Percentiles rank a stretch among this genome's conserved stretches.
These are phyloP conservation scores for Angomonas deanei DNA, from an alignment of 208 protist species.

Conservation along the genomic window DNA sequence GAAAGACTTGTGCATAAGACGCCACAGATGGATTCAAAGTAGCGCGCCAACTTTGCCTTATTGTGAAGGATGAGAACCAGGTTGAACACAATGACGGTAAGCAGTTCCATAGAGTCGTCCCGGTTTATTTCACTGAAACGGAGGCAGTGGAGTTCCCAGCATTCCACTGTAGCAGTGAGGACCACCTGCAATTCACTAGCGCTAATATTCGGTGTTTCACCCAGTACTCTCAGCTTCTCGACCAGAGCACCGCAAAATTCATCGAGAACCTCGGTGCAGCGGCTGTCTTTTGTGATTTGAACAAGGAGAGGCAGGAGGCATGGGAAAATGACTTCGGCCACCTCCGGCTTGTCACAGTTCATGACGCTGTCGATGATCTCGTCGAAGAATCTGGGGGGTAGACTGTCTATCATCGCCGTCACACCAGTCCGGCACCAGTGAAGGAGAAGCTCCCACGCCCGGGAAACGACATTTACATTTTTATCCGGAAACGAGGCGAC, in stretches of 20 bases:
- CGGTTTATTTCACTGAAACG: conserved; percentile 33
- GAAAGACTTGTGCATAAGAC: conserved; percentile 35
- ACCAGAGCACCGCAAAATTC: conserved; percentile 79
- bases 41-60: conserved; percentile 32
- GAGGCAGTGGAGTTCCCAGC: conserved; percentile 83
- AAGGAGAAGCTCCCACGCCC: conserved; percentile 78
- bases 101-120: conserved; percentile 59
- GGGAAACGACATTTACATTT: conserved; percentile 37
- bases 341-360: conserved; percentile 37
- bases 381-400: conserved; percentile 57
- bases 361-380: conserved; percentile 75
- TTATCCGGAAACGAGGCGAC: conserved; percentile 38
- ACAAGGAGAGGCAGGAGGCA: conserved; percentile 76
- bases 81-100: conserved; percentile 56
- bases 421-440: conserved; percentile 58
- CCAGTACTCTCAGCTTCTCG: conserved; percentile 42
- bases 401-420: conserved; percentile 42
- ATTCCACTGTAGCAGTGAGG: conserved; percentile 51
- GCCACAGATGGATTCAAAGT: conserved; percentile 15
- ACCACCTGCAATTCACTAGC: conserved; percentile 57
- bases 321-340: conserved; percentile 76
- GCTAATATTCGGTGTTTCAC: conserved; percentile 55
- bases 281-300: conserved; percentile 62
- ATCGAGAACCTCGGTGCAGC: conserved; percentile 50
- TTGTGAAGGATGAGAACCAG: conserved; percentile 23